phyloP scores from a whole-genome alignment of 306 rosid genomes.

The Boehmeria nivea region DNA sequence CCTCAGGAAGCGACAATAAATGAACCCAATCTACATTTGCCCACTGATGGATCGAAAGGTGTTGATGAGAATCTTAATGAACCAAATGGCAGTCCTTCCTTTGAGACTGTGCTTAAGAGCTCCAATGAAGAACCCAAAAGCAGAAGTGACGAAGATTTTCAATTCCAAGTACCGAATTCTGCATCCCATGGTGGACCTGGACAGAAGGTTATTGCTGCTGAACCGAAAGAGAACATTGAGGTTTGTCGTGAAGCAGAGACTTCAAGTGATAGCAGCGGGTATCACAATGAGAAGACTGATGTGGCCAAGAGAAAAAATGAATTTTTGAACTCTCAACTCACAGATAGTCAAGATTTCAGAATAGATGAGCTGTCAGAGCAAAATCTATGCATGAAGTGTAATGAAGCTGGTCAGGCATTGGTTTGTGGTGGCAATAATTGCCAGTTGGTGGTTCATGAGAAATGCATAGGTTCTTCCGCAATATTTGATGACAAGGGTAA shows the following conservation, averaged over 20 bases:
- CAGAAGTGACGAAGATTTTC: constrained; percentile 27
- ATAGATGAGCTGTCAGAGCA: constrained; percentile 19
- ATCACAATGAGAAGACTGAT: constrained; percentile 31
- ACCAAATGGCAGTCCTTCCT: constrained; percentile 19
- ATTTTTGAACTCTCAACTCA: constrained; percentile 34
- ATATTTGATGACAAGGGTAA: constrained; percentile 35
- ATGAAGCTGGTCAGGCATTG: constrained; percentile 51
- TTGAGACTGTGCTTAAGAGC: constrained; percentile 6
- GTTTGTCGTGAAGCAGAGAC: constrained; percentile 21
- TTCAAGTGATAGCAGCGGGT: constrained; percentile 30
- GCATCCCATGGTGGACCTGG: constrained; percentile 22
- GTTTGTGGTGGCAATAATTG: constrained; percentile 50
- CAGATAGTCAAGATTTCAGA: constrained; percentile 25
- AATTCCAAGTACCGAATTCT: constrained; percentile 15
- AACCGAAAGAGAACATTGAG: constrained; percentile 28
- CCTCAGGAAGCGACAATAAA: no score
- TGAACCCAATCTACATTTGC: constrained; percentile 9
- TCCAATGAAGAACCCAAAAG: constrained; percentile 10
- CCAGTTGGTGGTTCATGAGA: constrained; percentile 57
- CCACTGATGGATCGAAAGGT: constrained; percentile 12
- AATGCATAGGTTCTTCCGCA: constrained; percentile 39
- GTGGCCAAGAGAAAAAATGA: constrained; percentile 36
- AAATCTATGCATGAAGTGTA: constrained; percentile 44
- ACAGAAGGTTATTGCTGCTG: constrained; percentile 24
- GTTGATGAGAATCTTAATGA: constrained; percentile 16